A percentile compares a stretch with the other conserved stretches of the same genome.
Conservation (phyloP, 495 filamentous ascomycete genomes). For the Aspergillus cristatus region DNA sequence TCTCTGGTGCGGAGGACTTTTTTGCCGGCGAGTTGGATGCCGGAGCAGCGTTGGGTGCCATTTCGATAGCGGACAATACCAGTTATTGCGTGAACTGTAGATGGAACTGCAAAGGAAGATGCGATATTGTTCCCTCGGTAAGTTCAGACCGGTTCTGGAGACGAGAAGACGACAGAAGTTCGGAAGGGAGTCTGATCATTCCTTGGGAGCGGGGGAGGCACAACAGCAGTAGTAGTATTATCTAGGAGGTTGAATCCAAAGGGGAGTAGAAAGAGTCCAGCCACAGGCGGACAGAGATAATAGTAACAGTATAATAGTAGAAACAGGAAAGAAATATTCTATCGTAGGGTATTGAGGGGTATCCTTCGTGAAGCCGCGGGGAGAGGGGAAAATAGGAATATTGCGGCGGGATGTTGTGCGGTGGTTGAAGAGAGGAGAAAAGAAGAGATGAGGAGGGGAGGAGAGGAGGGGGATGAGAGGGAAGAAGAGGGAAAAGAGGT, state of each 20-base stretch:
- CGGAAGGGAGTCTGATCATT: slow-evolving; percentile 42
- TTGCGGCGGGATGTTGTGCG: too few relatives aligned
- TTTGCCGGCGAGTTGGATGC: slow-evolving; percentile 49
- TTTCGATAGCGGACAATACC: slow-evolving; percentile 29
- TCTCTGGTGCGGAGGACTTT: slow-evolving; percentile 67
- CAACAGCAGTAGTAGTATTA: too few relatives aligned
- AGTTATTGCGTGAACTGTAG: slow-evolving; percentile 38
- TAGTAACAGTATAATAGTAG: slow-evolving; percentile 28
- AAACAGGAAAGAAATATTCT: slow-evolving; percentile 17
- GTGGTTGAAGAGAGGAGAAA: slow-evolving; percentile 12
- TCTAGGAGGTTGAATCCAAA: slow-evolving; percentile 27
- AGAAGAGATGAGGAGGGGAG: slow-evolving; percentile 21
- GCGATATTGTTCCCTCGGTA: slow-evolving; percentile 44
- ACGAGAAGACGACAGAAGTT: slow-evolving; percentile 38
- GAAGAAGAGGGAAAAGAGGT: background rate
- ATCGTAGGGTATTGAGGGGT: too few relatives aligned
- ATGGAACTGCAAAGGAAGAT: slow-evolving; percentile 28
- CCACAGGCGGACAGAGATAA: slow-evolving; percentile 37
- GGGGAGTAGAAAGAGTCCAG: slow-evolving; percentile 44
- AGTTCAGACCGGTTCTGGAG: slow-evolving; percentile 44
- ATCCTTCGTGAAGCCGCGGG: too few relatives aligned
- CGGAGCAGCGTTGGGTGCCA: slow-evolving; percentile 50
- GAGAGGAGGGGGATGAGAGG: slow-evolving; percentile 7
- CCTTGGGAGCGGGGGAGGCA: slow-evolving; percentile 32
- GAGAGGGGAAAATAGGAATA: background rate